A percentile compares a stretch with the other conserved stretches of the same genome.
Evolutionary conservation across 139 green algal genomes (phyloP).

Genomic region (Coccomyxa sp.): DNA sequence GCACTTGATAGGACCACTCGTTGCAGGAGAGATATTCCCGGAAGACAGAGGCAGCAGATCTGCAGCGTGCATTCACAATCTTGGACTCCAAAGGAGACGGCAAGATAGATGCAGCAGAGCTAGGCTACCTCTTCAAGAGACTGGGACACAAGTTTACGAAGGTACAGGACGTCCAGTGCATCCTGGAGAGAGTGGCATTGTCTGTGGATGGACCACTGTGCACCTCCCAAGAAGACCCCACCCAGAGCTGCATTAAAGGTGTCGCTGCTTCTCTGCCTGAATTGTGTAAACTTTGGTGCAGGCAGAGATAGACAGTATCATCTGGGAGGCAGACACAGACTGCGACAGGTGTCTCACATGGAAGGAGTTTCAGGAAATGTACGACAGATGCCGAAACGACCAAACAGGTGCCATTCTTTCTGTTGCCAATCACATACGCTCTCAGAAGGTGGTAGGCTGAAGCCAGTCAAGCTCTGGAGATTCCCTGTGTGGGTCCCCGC

Average conservation of each 20-base stretch:
- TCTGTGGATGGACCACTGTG: background rate
- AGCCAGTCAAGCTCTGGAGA: no score
- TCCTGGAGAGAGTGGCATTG: background rate
- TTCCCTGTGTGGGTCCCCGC: no score
- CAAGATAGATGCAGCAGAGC: conserved; percentile 80
- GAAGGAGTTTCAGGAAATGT: conserved; percentile 87
- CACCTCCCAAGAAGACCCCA: background rate
- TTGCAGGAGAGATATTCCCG: conserved; percentile 75
- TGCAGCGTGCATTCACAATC: conserved; percentile 70
- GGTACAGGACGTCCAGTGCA: no score
- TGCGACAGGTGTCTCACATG: conserved; percentile 64
- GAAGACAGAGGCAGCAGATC: conserved; percentile 80
- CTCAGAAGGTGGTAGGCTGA: no score
- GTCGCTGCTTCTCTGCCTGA: background rate
- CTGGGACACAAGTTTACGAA: conserved; percentile 73
- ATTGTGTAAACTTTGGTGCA: conserved; percentile 12
- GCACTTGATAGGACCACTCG: background rate
- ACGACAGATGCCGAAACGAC: conserved; percentile 77
- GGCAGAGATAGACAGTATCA: conserved; percentile 89
- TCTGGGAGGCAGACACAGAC: conserved; percentile 98
- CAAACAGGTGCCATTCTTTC: conserved; percentile 31
- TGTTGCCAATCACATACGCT: background rate
- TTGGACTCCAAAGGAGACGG: conserved; percentile 81
- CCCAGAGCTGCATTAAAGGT: background rate
- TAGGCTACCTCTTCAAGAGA: conserved; percentile 62